phyloP scores from a whole-genome alignment of 139 green algal species.

The Diplosphaera chodatii region DNA sequence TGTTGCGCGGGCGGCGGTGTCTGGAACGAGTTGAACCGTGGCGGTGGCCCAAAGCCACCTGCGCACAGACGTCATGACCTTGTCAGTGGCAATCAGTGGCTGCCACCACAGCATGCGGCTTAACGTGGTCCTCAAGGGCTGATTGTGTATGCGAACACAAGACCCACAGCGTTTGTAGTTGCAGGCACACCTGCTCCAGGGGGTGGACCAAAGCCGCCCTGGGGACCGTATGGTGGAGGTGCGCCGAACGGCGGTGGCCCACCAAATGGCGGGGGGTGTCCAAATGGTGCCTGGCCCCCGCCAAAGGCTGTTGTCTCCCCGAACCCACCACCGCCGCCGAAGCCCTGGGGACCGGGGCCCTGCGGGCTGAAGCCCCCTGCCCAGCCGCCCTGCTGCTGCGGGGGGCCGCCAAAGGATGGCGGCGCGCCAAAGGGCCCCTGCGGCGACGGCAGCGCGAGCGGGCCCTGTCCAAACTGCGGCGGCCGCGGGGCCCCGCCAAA shows the following conservation, averaged over 20 bases:
- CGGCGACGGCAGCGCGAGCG: too few species aligned
- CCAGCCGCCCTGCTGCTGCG: neutral
- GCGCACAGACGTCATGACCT: too few species aligned
- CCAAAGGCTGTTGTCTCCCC: neutral
- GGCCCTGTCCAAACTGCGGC: neutral
- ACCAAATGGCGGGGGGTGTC: neutral
- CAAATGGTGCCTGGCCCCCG: neutral
- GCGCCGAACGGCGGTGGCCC: neutral
- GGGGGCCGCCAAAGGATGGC: too few species aligned
- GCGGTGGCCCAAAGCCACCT: neutral
- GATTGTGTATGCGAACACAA: too few species aligned
- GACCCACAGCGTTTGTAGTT: too few species aligned
- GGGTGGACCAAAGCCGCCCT: neutral
- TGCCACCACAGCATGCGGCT: too few species aligned
- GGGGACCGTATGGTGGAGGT: neutral
- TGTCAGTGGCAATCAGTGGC: too few species aligned
- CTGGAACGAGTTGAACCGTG: neutral
- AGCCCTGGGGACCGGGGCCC: neutral
- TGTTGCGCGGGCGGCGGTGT: neutral
- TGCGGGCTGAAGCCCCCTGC: neutral
- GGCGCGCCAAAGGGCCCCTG: too few species aligned
- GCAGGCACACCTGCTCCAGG: too few species aligned
- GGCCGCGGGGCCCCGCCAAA: neutral
- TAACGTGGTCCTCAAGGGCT: too few species aligned
- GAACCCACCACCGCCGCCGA: neutral